Evolutionary conservation across 441 rosid genomes (phyloP), one percentile per base, ranked within the genome.

Genomic region (Croton laevigatus): DNA sequence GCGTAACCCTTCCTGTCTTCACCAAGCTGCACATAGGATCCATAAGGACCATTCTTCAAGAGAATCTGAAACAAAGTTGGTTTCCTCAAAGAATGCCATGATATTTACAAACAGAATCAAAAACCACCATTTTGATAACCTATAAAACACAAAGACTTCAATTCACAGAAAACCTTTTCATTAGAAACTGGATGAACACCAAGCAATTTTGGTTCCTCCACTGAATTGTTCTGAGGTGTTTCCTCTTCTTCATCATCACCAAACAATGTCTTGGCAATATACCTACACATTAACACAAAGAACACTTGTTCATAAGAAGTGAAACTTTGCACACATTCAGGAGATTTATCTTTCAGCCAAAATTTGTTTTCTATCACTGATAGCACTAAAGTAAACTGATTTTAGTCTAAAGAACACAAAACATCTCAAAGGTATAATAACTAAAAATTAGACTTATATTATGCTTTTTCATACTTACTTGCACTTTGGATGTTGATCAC

Each of bases 401-500:
- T 14, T 16, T 20, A 9, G 32, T 37, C 37, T 10, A 59, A 10
- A 32, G 6, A 14, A 58, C 46, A 58, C 1, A 20, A 22, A 11
- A 48, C 20, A 53, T 11, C 36, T 36, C 3, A 20, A 69, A n/a
- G 14, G 38, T 22, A 32, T 27, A 36, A 68, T 22, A 27, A 52
- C 60, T 58, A 79, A 46, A 62, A 59, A 1, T 38, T 20, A 72
- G 48, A 59, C 34, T 38, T 48, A 66, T 73, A 71, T 73, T 70
- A 37, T 53, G 62, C 32, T 68, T 59, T 46, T 75, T 54, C 60
- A 63, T 71, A 87, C 98, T 91, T 84, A 96, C 99, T 82, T 93
- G 99, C 99, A 96, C 61, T 76, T 79, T 72, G 99, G 99, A 83
- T 87, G 93, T 72, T 84, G 91, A 85, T 91, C 88, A 72, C 99